Percentiles rank a stretch among this genome's conserved stretches.
phyloP scores from a whole-genome alignment of 805 yeast genomes.

The Hanseniaspora guilliermondii region DNA sequence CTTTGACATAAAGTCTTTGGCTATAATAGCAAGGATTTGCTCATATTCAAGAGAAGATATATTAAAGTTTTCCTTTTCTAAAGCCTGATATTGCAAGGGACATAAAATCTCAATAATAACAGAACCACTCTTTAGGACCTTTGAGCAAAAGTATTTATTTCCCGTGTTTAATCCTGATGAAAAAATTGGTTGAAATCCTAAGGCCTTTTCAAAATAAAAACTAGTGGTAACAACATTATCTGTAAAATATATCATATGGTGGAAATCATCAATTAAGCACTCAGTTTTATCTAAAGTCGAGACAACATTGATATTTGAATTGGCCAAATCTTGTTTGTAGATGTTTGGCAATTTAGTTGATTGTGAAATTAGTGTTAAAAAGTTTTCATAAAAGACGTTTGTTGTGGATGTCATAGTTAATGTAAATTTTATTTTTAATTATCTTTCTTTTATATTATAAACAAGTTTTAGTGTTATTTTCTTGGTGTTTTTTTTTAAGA shows the following conservation, averaged over 20 bases:
- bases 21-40: constrained; percentile 29
- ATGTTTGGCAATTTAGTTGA: neutral
- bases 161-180: constrained; percentile 60
- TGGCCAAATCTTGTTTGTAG: neutral
- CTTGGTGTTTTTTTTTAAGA: too few species aligned
- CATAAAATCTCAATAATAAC: constrained; percentile 38
- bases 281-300: neutral
- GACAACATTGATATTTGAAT: neutral
- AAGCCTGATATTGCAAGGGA: constrained; percentile 18
- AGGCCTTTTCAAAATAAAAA: constrained; percentile 23
- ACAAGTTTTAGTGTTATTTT: too few species aligned
- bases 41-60: constrained; percentile 20
- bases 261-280: neutral
- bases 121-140: constrained; percentile 48
- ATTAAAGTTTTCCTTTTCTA: constrained; percentile 17
- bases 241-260: constrained; percentile 5
- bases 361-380: neutral
- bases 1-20: constrained; percentile 28
- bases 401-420: neutral
- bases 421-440: neutral
- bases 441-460: neutral
- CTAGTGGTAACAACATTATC: neutral
- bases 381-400: neutral
- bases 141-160: constrained; percentile 39
- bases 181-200: constrained; percentile 57